Base-by-base conservation (phyloP, 208 protist genomes). In the Trypanosoma boissoni region DNA sequence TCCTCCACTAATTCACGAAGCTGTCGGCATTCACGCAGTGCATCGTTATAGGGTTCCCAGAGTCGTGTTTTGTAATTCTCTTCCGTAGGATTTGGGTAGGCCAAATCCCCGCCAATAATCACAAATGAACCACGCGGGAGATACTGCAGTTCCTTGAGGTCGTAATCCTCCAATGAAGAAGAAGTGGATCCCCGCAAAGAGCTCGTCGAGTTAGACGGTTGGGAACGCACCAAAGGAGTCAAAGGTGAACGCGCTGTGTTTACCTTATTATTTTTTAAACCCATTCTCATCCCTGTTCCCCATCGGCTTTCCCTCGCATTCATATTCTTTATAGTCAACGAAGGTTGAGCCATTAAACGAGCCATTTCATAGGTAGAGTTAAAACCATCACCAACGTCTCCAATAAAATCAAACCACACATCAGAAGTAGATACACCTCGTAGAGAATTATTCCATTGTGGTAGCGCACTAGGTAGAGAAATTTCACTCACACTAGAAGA, bases 401-500 rank as follows among this genome's bases (percentile, higher is more conserved):
- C 85, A 39, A 92, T 76, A 72, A 84, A 92, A 60, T 95, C 88
- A 49, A 95, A 91, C 80, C 78, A 90, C 14, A 92, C 74, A 58
- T 88, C 83, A 32, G 7, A 5, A 32, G 49, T 12, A 21, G 49
- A 9, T 18, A 29, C 28, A 37, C 49, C 49, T 6, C 7, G 2
- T 55, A 8, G 10, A 32, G 24, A 10, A 2, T 6, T 23, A 57
- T 24, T 18, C 3, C 9, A 24, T 20, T 12, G 5, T 9, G 9
- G 27, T 32, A 36, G 31, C 5, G 0, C 9, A n/a, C 21, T 6
- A 24, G 9, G 20, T 42, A 21, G 9, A 42, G 21, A 21, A 5
- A 18, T 14, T 24, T 36, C 21, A 57, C n/a, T 42, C 28, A 31
- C 31, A 14, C 12, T 5, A 39, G 8, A 16, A 39, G 34, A 39